Evolutionary conservation across 2,329 filamentous ascomycete species (phyloP).

Genomic region (Penicillium sp.): DNA sequence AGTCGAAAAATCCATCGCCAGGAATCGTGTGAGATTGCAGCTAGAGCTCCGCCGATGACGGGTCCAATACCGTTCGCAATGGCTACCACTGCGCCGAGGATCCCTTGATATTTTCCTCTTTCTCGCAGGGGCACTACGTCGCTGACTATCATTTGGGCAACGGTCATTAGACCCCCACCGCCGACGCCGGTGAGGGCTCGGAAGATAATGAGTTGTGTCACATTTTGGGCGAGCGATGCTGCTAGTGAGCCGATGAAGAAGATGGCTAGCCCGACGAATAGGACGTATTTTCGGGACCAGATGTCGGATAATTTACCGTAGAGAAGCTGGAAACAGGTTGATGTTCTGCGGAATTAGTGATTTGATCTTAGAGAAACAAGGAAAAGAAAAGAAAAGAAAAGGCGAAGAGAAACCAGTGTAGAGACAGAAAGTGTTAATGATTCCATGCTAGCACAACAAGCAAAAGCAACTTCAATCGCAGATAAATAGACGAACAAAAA

Average conservation of each 20-base stretch:
- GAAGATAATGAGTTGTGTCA: constrained; percentile 63
- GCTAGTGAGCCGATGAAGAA: constrained; percentile 62
- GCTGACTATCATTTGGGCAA: constrained; percentile 65
- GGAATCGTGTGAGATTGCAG: constrained; percentile 50
- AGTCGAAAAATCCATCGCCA: constrained; percentile 61
- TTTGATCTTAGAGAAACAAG: not conserved
- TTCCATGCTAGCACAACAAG: too few relatives aligned
- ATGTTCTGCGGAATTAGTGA: constrained; percentile 57
- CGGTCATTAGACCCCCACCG: constrained; percentile 62
- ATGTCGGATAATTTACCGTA: constrained; percentile 67
- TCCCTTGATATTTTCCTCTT: constrained; percentile 65
- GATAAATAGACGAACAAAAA: too few relatives aligned
- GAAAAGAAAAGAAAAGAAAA: not conserved
- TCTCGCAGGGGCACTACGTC: constrained; percentile 64
- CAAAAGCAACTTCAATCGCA: too few relatives aligned
- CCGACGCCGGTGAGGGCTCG: constrained; percentile 64
- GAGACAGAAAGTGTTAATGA: too few relatives aligned
- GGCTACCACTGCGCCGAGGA: constrained; percentile 55
- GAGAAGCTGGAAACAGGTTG: constrained; percentile 67
- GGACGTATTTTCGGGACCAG: constrained; percentile 62
- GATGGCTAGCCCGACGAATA: constrained; percentile 57
- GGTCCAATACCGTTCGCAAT: constrained; percentile 60
- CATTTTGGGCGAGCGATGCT: constrained; percentile 61
- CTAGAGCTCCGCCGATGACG: constrained; percentile 57
- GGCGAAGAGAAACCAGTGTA: not conserved